A percentile compares a stretch with the other conserved stretches of the same genome.
phyloP scores from a whole-genome alignment of 225 moss, liverwort and hornwort genomes.

The Rhytidiadelphus loreus region DNA sequence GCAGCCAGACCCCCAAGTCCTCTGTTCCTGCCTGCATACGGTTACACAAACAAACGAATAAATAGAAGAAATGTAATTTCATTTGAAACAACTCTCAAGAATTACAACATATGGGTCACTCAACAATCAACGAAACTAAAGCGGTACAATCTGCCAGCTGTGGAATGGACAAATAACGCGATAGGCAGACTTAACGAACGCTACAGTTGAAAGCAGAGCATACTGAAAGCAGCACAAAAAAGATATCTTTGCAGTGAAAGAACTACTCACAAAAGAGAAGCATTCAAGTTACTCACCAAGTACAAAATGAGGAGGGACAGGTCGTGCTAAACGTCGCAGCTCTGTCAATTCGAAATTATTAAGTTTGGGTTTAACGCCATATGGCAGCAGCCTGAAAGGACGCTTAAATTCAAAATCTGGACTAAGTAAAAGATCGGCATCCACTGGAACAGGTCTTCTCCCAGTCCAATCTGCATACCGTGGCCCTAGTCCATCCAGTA shows the following conservation, averaged over 20 bases:
- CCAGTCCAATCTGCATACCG: slow-evolving; percentile 94
- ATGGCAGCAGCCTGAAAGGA: slow-evolving; percentile 80
- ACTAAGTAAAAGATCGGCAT: slow-evolving; percentile 63
- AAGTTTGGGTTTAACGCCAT: slow-evolving; percentile 70
- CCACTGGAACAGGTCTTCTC: slow-evolving; percentile 74
- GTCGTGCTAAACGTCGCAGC: slow-evolving; percentile 70
- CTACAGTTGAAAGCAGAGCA: not conserved
- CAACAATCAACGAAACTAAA: not conserved
- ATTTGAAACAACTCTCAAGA: not conserved
- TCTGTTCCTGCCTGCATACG: slow-evolving; percentile 61
- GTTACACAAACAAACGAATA: not conserved
- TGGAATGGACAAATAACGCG: not conserved
- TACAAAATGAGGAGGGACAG: slow-evolving; percentile 89
- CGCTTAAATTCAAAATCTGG: slow-evolving; percentile 42
- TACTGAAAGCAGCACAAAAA: not conserved
- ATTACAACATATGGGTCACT: not conserved
- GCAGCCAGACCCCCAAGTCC: slow-evolving; percentile 75
- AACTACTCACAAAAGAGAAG: not conserved
- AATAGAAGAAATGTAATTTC: not conserved
- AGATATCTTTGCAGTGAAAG: not conserved
- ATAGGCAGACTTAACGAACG: not conserved
- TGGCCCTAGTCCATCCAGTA: slow-evolving; percentile 74
- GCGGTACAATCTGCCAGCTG: not conserved
- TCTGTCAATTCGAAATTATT: slow-evolving; percentile 83
- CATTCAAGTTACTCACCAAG: slow-evolving; percentile 48